These are phyloP conservation scores for Glarea lozoyensis DNA, from an alignment of 495 filamentous ascomycete genomes.

Conservation along the genomic window DNA sequence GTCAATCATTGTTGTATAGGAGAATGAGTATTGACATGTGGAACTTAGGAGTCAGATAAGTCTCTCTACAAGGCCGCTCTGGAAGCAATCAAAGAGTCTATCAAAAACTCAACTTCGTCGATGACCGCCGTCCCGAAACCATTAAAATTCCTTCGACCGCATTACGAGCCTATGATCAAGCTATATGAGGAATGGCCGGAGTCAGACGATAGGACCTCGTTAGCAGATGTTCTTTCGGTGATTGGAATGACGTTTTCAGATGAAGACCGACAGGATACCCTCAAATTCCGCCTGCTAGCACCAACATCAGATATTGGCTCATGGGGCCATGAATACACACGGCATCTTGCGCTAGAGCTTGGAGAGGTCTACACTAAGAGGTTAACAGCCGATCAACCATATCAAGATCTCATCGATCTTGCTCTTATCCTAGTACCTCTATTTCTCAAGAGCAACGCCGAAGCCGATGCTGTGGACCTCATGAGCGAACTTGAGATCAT, in stretches of 20 bases:
- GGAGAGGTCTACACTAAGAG: slow-evolving; percentile 86
- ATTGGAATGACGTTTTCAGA: slow-evolving; percentile 99
- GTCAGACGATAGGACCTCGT: slow-evolving; percentile 74
- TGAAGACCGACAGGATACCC: slow-evolving; percentile 86
- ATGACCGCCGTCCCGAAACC: slow-evolving; percentile 99
- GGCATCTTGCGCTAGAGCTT: slow-evolving; percentile 91
- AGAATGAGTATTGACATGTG: slow-evolving; percentile 9
- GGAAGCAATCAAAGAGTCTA: slow-evolving; percentile 91
- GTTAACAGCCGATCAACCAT: slow-evolving; percentile 44
- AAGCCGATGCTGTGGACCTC: slow-evolving; percentile 95
- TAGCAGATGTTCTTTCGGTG: slow-evolving; percentile 94
- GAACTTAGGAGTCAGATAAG: slow-evolving; percentile 67
- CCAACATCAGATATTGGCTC: slow-evolving; percentile 88
- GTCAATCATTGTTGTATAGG: slow-evolving; percentile 8
- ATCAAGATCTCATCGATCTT: slow-evolving; percentile 71
- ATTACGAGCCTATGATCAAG: slow-evolving; percentile 79
- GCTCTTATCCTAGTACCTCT: slow-evolving; percentile 80
- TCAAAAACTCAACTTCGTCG: slow-evolving; percentile 97
- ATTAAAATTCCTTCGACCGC: slow-evolving; percentile 92
- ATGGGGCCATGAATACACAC: slow-evolving; percentile 98
- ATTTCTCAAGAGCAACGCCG: slow-evolving; percentile 93
- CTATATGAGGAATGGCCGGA: slow-evolving; percentile 82
- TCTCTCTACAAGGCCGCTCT: slow-evolving; percentile 85
- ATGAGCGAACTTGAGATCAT: slow-evolving; percentile 97
- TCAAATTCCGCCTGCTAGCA: slow-evolving; percentile 87